A percentile compares a stretch with the other conserved stretches of the same genome.
Conservation (phyloP, 176 grass and related monocot species). For the Thalia dealbata region DNA sequence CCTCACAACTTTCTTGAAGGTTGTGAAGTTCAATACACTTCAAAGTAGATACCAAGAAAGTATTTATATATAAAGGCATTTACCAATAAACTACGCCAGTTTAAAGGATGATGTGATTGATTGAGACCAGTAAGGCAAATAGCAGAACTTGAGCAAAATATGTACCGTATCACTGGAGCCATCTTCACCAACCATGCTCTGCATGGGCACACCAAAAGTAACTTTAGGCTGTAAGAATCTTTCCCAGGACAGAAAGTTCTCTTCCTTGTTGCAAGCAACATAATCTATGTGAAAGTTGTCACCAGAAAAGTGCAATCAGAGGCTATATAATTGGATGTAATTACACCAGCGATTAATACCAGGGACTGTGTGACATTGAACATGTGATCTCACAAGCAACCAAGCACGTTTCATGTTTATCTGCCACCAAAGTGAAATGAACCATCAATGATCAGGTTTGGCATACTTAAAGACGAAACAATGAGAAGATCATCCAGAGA, state of each 20-base stretch:
- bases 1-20: too few relatives aligned
- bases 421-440: conserved; percentile 30
- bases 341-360: conserved; percentile 37
- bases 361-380: conserved; percentile 58
- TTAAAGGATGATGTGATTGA: too few relatives aligned
- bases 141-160: background rate
- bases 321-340: conserved; percentile 5
- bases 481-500: background rate
- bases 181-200: conserved; percentile 50
- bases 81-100: too few relatives aligned
- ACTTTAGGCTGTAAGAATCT: conserved; percentile 61
- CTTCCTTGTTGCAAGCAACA: conserved; percentile 69
- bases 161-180: conserved; percentile 47
- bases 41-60: too few relatives aligned
- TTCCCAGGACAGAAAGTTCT: conserved; percentile 88
- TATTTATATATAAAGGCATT: too few relatives aligned
- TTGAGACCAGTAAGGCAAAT: background rate
- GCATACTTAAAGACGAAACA: background rate
- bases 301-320: conserved; percentile 6
- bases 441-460: background rate
- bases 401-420: conserved; percentile 82
- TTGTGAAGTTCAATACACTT: too few relatives aligned
- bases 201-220: conserved; percentile 66
- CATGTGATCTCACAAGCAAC: conserved; percentile 85
- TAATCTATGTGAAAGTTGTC: conserved; percentile 31